Evolutionary conservation across 2,329 filamentous ascomycete species (phyloP), one percentile per base, ranked within the genome.

Genomic region (Thermoascus crustaceus): DNA sequence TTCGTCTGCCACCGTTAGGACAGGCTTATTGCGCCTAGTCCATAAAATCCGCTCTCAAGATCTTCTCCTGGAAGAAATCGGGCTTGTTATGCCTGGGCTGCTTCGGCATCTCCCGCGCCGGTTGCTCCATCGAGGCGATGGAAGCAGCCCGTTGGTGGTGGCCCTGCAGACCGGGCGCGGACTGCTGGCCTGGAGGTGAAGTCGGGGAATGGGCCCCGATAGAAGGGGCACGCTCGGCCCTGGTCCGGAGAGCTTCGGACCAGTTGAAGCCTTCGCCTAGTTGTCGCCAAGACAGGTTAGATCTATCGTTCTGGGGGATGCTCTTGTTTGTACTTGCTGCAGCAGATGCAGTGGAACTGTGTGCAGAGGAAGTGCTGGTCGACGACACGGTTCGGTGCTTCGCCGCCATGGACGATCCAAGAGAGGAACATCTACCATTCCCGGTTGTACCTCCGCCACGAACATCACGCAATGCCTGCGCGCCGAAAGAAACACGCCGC

Each of bases 41-140:
- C 87, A 96, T 95, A 54, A 98, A 96, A 55, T 98, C 91, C 30
- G 89, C 91, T 67, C 94, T 91, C 48, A 98, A 73, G 52, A 98
- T 96, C 48, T 93, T 79, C 72, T 98, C 91, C 63, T 95, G 88
- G 67, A 95, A 91, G 44, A 82, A 82, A 66, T 98, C 91, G 19
- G 89, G 88, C 69, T 89, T 93, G 26, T 71, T 70, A 46, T 72
- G 64, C 37, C 66, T 65, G 4, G 64, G 66, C 44, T 69, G 63
- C 39, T 62, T 63, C 11, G 62, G 57, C 21, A 67, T 59, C 35
- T 67, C 61, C 34, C 61, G 60, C 14, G 55, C 47, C 23, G 75
- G 75, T 34, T 68, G 69, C 49, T 78, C 75, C 70, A 76, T 72
- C 43, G 71, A 62, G 16, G 75, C 67, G 37, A 65, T 53, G 24